These are phyloP conservation scores for Hypomyces perniciosus DNA, from an alignment of 2,329 filamentous ascomycete genomes.

Conservation along the genomic window DNA sequence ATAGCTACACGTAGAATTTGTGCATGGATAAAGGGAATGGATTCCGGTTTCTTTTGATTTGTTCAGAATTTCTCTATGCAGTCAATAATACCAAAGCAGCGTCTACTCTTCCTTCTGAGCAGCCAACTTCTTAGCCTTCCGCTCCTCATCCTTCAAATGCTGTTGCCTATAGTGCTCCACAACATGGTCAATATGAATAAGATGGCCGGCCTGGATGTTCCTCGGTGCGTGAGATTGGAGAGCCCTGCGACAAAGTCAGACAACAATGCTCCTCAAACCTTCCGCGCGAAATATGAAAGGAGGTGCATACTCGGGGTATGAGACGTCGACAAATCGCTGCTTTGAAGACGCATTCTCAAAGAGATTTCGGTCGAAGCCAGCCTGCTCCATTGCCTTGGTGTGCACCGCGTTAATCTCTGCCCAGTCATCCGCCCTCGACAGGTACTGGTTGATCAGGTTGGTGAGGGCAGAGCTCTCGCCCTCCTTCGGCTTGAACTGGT, in stretches of 20 bases:
- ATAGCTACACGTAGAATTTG: not conserved
- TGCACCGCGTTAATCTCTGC: slow-evolving; percentile 48
- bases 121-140: slow-evolving; percentile 46
- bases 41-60: not conserved
- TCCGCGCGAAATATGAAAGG: not conserved
- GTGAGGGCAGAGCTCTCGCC: slow-evolving; percentile 44
- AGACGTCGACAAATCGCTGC: slow-evolving; percentile 45
- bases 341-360: slow-evolving; percentile 40
- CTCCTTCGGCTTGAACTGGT: slow-evolving; percentile 44
- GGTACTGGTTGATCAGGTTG: slow-evolving; percentile 41
- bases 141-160: slow-evolving; percentile 49
- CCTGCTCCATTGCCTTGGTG: slow-evolving; percentile 48
- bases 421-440: slow-evolving; percentile 44
- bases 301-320: slow-evolving; percentile 51
- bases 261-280: not conserved
- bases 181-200: slow-evolving; percentile 48
- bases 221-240: slow-evolving; percentile 44
- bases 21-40: not conserved
- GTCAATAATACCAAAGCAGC: slow-evolving; percentile 5
- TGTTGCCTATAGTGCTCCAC: slow-evolving; percentile 52
- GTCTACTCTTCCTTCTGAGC: slow-evolving; percentile 27
- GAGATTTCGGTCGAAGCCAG: slow-evolving; percentile 51
- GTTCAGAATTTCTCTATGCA: slow-evolving; percentile 5
- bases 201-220: slow-evolving; percentile 51
- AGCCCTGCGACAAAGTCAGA: slow-evolving; percentile 30